These are phyloP conservation scores for Corylus avellana DNA, from an alignment of 306 rosid species.

Conservation along the genomic window DNA sequence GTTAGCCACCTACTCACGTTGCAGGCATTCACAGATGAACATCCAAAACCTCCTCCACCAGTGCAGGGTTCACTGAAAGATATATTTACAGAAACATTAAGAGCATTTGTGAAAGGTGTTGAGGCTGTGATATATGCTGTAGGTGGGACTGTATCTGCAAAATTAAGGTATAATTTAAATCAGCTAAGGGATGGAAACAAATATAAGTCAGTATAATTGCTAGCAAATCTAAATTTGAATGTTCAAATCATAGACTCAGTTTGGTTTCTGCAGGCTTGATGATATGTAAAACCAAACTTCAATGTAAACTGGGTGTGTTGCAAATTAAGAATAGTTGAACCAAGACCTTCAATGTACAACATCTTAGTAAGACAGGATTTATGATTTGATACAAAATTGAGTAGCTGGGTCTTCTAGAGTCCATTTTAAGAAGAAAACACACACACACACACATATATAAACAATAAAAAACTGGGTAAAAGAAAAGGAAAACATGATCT, in stretches of 20 bases:
- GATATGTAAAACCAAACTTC: not conserved
- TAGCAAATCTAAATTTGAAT: slow-evolving; percentile 3
- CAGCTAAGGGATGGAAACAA: not conserved
- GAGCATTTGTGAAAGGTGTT: slow-evolving; percentile 59
- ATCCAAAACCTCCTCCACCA: slow-evolving; percentile 67
- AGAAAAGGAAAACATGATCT: too few species aligned
- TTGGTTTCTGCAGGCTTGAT: not conserved
- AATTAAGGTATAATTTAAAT: not conserved
- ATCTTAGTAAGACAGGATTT: not conserved
- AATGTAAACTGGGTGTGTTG: not conserved
- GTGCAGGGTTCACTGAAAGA: slow-evolving; percentile 76
- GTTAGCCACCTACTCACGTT: slow-evolving; percentile 71
- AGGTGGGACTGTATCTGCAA: slow-evolving; percentile 86
- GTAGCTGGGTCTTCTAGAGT: not conserved
- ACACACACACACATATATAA: too few species aligned
- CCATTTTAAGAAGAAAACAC: not conserved
- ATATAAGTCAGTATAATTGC: not conserved
- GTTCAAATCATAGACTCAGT: not conserved
- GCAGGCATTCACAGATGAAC: slow-evolving; percentile 76
- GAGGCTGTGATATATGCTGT: slow-evolving; percentile 70
- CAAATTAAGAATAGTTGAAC: not conserved
- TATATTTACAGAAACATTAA: slow-evolving; percentile 71
- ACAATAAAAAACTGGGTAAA: not conserved
- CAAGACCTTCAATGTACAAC: not conserved
- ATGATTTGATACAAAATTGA: not conserved